phyloP scores from a whole-genome alignment of 306 rosid species.

The Rosa chinensis region DNA sequence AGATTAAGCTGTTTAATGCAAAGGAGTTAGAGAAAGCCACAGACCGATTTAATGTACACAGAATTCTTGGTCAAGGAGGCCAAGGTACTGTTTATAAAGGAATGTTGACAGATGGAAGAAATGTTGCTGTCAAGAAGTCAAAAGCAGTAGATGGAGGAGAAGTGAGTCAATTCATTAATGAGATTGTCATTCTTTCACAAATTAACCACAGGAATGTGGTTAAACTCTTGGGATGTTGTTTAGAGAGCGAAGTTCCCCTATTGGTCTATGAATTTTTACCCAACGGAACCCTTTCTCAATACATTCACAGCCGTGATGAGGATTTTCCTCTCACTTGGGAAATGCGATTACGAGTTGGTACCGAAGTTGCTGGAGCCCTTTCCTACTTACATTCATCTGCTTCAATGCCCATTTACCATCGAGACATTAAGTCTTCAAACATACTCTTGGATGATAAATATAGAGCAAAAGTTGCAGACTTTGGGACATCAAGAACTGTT shows the following conservation, averaged over 20 bases:
- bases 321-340: neutral
- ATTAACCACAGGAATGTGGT: neutral
- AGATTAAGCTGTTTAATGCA: neutral
- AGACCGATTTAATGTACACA: neutral
- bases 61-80: conserved; percentile 4
- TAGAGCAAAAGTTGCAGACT: conserved; percentile 24
- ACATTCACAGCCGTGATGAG: neutral
- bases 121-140: conserved; percentile 25
- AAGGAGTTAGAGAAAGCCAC: conserved; percentile 16
- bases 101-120: conserved; percentile 8
- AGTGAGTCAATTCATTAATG: neutral
- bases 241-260: neutral
- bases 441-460: conserved; percentile 23
- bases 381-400: conserved; percentile 5
- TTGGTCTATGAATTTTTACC: neutral
- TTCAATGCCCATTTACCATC: conserved; percentile 18
- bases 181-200: conserved; percentile 1
- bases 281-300: neutral
- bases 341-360: neutral
- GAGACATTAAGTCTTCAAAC: conserved; percentile 21
- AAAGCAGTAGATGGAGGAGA: neutral
- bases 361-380: neutral
- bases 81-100: neutral
- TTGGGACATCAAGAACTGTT: conserved; percentile 14
- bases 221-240: conserved; percentile 3